Conservation (phyloP, 805 yeast species). For the Priceomyces castillae region DNA sequence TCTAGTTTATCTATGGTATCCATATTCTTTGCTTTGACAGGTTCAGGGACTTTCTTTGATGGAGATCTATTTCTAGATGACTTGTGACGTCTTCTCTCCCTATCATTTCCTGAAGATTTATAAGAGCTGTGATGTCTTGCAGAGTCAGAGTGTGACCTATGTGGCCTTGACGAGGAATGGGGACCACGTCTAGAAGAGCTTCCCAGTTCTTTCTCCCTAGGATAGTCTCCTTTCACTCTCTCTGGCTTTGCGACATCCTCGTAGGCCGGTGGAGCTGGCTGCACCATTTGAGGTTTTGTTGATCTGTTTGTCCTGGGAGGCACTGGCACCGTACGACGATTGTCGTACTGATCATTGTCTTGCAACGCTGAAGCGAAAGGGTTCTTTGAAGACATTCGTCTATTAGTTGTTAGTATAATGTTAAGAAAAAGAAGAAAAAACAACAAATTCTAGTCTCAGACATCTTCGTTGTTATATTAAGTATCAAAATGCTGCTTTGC, state of each 20-base stretch:
- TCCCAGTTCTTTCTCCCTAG: conserved; percentile 46
- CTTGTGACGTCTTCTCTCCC: conserved; percentile 16
- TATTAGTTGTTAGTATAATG: conserved; percentile 15
- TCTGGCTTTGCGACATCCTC: conserved; percentile 64
- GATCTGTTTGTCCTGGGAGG: conserved; percentile 16
- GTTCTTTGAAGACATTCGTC: conserved; percentile 46
- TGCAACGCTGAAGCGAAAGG: conserved; percentile 51
- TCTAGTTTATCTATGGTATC: conserved; percentile 95
- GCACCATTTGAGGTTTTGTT: conserved; percentile 1
- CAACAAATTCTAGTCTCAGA: background rate
- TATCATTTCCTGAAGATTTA: conserved; percentile 13
- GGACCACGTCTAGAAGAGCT: conserved; percentile 15
- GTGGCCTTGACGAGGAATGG: conserved; percentile 15
- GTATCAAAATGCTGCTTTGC: background rate
- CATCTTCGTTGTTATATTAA: background rate
- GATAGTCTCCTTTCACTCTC: conserved; percentile 43
- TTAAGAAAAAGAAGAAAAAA: background rate
- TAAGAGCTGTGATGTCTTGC: conserved; percentile 14
- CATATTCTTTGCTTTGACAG: conserved; percentile 64
- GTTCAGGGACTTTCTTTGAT: conserved; percentile 40
- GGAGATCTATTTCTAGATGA: conserved; percentile 29
- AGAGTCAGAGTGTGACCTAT: conserved; percentile 17
- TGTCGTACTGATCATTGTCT: conserved; percentile 36
- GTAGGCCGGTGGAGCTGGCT: conserved; percentile 58
- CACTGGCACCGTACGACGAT: conserved; percentile 37